Evolutionary conservation across 805 yeast species (phyloP), one percentile per base, ranked within the genome.

Genomic region (Monosporozyma unispora): DNA sequence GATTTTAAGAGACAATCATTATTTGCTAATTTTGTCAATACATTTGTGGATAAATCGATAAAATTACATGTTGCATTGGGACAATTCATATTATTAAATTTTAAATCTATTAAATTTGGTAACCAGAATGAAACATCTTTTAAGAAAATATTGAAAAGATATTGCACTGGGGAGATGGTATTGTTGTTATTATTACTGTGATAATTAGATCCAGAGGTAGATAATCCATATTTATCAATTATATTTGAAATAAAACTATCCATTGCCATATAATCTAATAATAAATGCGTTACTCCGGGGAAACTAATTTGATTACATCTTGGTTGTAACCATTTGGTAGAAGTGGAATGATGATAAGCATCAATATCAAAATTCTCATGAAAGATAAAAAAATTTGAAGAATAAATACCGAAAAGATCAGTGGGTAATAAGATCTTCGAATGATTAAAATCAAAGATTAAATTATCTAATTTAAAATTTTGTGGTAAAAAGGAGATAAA

Each of bases 31-130:
- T 54, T 54, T 41, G 49, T 48, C 19, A 61, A 31, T 42, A 57
- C 48, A 11, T 50, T 44, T 16, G 56, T 41, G 1, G 62, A 58
- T 22, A 58, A 37, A 47, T 58, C 60, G 16, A 59, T 52, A 40
- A 57, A 56, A 42, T 59, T 60, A 33, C 59, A 54, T 10, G 55
- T 52, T 46, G 55, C 57, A 22, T 53, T 50, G 21, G 40, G 41
- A 21, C 45, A 39, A 23, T 46, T 44, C 22, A 21, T 43, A 25
- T 50, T 47, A n/a, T 50, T 46, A 42, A 59, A 60, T 35, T 45
- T 48, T 2, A 60, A 33, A 18, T 40, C 16, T 6, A 28, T 35
- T 28, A 60, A 45, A 29, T 47, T 44, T 14, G 62, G 62, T 11
- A 51, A 47, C 35, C 40, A 44, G 7, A 58, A 40, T 7, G 41